Base-by-base conservation (phyloP, 805 yeast genomes). In the Dipodascus albidus region DNA sequence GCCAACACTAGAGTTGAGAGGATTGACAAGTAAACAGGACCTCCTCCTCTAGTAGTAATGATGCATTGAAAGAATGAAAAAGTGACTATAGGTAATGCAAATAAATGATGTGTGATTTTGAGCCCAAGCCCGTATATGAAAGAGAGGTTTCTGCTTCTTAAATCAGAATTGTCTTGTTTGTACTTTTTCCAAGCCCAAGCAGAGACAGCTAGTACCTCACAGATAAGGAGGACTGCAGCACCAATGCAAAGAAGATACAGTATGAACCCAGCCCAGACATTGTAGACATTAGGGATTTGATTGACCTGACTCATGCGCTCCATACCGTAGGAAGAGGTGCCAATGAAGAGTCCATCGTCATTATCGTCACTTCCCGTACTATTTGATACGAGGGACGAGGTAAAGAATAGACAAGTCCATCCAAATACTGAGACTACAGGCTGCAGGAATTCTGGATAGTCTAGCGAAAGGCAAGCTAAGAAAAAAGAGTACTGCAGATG, bases 371-470 rank as follows among this genome's bases (percentile, higher is more conserved):
- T 44, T 41, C 53, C 47, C 21, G 51, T 19, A 19, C 50, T 24
- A 55, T 50, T 23, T 50, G 15, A 24, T 19, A 54, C 56, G 52
- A 57, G 52, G 57, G 52, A 57, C 50, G 52, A 55, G 22, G 59
- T 59, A 51, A 67, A 67, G 54, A 80, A 63, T n/a, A 83, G 65
- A 1, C 81, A 77, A 47, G 76, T 68, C 87, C 87, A 82, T 17
- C 78, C 65, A 19, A 78, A 60, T 15, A 73, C 66, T 2, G 79
- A 69, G 49, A 80, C 64, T 14, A 78, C 62, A 0, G 84, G 84
- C 56, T 76, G 83, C 55, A 74, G 78, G 60, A 77, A 81, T 0
- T 84, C 86, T 0, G 89, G 88, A 58, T 78, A 83, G 23, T 70
- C 67, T 19, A 83, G 62, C 57, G 74, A 73, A 24, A 83, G 67